Evolutionary conservation across 441 rosid genomes (phyloP), one percentile per base, ranked within the genome.

Genomic region (Corymbia calophylla): DNA sequence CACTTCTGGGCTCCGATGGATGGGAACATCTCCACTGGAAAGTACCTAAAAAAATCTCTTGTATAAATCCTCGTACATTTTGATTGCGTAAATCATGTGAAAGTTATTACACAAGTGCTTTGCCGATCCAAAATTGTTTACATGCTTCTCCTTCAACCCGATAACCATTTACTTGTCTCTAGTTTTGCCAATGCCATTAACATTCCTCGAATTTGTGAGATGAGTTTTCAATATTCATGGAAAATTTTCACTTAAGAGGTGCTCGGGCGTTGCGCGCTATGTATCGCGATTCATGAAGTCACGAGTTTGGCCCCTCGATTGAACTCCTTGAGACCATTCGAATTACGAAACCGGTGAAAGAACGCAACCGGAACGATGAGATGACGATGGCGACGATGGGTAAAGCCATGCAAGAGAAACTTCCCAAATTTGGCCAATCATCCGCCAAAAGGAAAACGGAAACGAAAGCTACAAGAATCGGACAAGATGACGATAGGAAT

Each of bases 321-420:
- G 12, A 66, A 32, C 73, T 66, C 39, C 39, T 68, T 5, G 7
- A 68, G 47, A 68, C 44, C 12, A 66, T 8, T 66, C 5, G 7
- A 64, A 17, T 14, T 64, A 64, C 9, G 16, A n/a, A 66, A 14
- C 25, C 64, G 0, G 1, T 0, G 1, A 16, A 66, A 66, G 21
- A 66, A 66, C 21, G 3, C 0, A 32, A 31, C 12, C 0, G 1
- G 2, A 9, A 35, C 0, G 3, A 19, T 39, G 49, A 39, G 5
- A 19, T 39, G 49, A 39, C 2, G 0, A 39, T 5, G 29, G 23
- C 7, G 29, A 39, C 7, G 84, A 70, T 73, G 8, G 51, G 17
- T 25, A 21, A 39, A 39, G 17, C 5, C 80, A 32, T 32, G 11
- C 0, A 1, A 21, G 82, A 39, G 17, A 73, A 10, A 39, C 1